These are phyloP conservation scores for Salvia splendens DNA, from an alignment of 257 asterid species.

Conservation along the genomic window DNA sequence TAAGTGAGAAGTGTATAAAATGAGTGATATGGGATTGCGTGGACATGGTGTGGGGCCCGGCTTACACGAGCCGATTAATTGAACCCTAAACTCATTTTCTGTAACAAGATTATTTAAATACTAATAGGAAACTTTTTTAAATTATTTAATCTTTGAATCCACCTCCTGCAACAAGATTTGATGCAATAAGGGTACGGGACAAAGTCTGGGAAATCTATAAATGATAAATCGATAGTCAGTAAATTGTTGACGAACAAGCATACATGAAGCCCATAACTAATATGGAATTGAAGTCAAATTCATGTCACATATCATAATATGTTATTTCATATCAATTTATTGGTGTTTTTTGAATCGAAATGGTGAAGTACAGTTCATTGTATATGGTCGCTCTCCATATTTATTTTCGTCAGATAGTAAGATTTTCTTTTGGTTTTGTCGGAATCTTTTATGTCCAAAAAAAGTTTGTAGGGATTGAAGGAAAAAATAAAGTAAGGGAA, in stretches of 20 bases:
- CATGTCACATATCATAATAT: background rate
- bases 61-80: no score
- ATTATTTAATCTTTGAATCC: background rate
- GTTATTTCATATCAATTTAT: background rate
- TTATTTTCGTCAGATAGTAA: background rate
- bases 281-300: background rate
- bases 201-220: background rate
- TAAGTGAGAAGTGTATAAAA: no score
- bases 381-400: background rate
- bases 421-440: background rate
- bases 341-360: slow-evolving; percentile 7
- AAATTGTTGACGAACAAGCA: background rate
- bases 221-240: background rate
- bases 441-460: background rate
- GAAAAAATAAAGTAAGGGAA: background rate
- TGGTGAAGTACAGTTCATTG: slow-evolving; percentile 17
- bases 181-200: background rate
- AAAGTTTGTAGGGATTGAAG: background rate
- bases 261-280: slow-evolving; percentile 6
- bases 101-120: no score
- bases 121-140: no score
- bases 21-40: no score
- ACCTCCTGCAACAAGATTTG: background rate
- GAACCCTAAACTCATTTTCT: no score
- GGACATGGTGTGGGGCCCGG: no score